phyloP scores from a whole-genome alignment of 1,139 yeast species.

The Arxiozyma heterogenica region DNA sequence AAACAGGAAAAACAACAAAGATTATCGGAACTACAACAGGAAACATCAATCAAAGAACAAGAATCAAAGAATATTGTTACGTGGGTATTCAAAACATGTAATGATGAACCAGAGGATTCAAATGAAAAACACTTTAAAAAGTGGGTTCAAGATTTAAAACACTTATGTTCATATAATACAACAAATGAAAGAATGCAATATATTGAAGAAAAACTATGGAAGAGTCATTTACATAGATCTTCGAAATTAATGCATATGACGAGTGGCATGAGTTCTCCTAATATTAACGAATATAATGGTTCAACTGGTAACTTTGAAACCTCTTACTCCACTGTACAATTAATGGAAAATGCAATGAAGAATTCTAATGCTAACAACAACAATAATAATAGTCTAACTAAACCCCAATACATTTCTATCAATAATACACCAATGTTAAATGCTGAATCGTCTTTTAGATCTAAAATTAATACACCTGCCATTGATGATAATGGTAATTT shows the following conservation, averaged over 20 bases:
- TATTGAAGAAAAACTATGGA: conserved; percentile 27
- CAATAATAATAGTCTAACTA: not conserved
- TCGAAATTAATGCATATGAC: not conserved
- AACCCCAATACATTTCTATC: conserved; percentile 25
- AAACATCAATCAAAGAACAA: conserved; percentile 1
- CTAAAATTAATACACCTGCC: conserved; percentile 30
- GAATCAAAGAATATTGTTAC: conserved; percentile 10
- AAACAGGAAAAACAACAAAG: conserved; percentile 5
- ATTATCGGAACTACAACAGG: conserved; percentile 1
- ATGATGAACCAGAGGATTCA: conserved; percentile 27
- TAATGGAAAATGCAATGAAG: conserved; percentile 1
- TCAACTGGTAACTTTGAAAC: not conserved
- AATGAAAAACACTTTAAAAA: conserved; percentile 33
- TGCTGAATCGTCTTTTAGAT: conserved; percentile 9
- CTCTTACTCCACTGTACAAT: not conserved
- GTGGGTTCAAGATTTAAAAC: conserved; percentile 40
- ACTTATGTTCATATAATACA: conserved; percentile 32
- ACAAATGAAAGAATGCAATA: conserved; percentile 31
- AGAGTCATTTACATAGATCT: conserved; percentile 13
- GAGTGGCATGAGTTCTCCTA: conserved; percentile 1
- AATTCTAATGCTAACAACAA: not conserved
- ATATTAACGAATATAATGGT: conserved; percentile 2
- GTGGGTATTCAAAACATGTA: conserved; percentile 24
- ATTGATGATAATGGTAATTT: conserved; percentile 32
- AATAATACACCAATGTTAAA: conserved; percentile 13